phyloP scores from a whole-genome alignment of 2,329 filamentous ascomycete species.

The Aspergillus aculeatinus region DNA sequence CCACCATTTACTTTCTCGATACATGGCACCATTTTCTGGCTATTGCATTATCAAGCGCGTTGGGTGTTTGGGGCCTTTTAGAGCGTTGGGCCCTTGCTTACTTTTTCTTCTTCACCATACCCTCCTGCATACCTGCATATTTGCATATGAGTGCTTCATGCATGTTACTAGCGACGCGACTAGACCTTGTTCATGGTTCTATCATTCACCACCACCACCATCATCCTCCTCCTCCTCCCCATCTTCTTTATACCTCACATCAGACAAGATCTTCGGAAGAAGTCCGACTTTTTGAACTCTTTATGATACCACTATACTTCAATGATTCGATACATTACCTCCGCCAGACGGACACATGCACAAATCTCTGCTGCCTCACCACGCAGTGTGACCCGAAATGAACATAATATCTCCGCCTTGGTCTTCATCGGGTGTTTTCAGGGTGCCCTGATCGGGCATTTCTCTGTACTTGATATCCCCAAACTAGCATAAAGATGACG shows the following conservation, averaged over 20 bases:
- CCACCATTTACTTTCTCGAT: not conserved
- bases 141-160: not conserved
- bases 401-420: not conserved
- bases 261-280: not conserved
- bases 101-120: not conserved
- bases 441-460: not conserved
- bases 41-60: not conserved
- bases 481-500: not conserved
- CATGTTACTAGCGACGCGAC: not conserved
- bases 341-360: not conserved
- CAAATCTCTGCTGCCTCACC: no score
- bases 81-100: not conserved
- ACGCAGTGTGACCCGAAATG: not conserved
- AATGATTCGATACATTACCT: not conserved
- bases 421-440: not conserved
- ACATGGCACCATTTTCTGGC: not conserved
- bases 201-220: not conserved
- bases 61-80: not conserved
- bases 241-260: not conserved
- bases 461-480: not conserved
- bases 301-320: not conserved
- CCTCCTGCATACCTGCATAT: not conserved
- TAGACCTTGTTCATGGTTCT: not conserved
- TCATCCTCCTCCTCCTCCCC: not conserved
- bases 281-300: not conserved